Base-by-base conservation (phyloP, 495 filamentous ascomycete species). In the Jackrogersella minutella region DNA sequence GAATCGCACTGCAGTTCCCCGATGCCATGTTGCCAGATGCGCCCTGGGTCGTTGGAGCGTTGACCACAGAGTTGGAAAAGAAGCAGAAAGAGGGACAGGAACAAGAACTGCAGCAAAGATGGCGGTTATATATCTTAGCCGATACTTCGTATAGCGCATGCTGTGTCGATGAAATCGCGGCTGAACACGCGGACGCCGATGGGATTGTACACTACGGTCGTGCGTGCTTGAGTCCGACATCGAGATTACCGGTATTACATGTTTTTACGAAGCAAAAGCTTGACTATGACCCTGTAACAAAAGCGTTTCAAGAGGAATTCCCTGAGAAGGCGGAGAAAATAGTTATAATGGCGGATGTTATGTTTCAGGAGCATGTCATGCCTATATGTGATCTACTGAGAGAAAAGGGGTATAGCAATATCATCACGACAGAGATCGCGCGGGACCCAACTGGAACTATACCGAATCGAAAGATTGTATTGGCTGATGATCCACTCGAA, bases 91-190 rank as follows among this genome's bases (percentile, higher is more conserved):
- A 49, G 30, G 19, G 14, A 34, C 22, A 39, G 55, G 34, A 66
- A 59, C 41, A 54, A 10, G 60, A 13, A 53, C 66, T 40, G 36
- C 40, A 47, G 44, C 52, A 41, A 44, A 69, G 33, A 61, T 64
- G 37, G 86, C 54, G 84, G 64, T 81, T 97, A 22, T 95, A 88
- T 68, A 96, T 99, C 62, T 83, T 99, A 36, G 95, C 90, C 30
- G 95, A 99, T 75, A 98, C 95, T 7, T 97, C 93, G 1, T 99
- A 98, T 77, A 94, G 95, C 41, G 86, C 93, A 3, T 99, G 95
- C 79, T 99, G 95, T 74, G 93, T 97, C 49, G 95, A 99, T 64
- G 95, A 99, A 76, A 90, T 98, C 43, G 96, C 95, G 1, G 95
- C 96, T 13, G 94, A 98, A 71, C 96, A 99, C 76, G 90, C 91